Evolutionary conservation across 352 stramenopile genomes (phyloP).

Genomic region (Hyaloperonospora arabidopsidis): DNA sequence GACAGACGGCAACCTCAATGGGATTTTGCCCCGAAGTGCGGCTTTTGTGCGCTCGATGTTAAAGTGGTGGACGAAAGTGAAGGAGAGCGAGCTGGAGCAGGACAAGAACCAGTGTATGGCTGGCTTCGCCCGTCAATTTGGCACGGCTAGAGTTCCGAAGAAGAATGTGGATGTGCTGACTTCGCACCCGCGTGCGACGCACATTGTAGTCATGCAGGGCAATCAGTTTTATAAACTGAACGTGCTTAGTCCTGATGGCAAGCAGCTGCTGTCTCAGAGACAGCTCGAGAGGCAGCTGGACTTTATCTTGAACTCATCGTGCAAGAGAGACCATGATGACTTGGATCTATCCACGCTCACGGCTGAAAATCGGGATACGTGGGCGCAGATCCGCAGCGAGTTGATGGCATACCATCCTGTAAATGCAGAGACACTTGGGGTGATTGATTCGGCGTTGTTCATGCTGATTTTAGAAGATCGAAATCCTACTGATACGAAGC

Average conservation of each 20-base stretch:
- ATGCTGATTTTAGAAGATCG: constrained; percentile 83
- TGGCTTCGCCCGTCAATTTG: constrained; percentile 81
- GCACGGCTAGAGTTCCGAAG: constrained; percentile 76
- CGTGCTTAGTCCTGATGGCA: constrained; percentile 72
- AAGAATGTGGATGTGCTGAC: constrained; percentile 62
- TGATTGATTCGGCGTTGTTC: constrained; percentile 88
- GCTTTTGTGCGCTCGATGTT: constrained; percentile 73
- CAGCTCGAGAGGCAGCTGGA: constrained; percentile 59
- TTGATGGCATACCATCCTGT: constrained; percentile 57
- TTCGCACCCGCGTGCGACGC: constrained; percentile 63
- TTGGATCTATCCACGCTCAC: constrained; percentile 73
- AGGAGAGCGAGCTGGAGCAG: constrained; percentile 80
- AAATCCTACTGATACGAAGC: constrained; percentile 49
- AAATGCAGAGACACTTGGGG: constrained; percentile 60
- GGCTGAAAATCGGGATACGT: constrained; percentile 77
- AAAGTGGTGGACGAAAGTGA: constrained; percentile 88
- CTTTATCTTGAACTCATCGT: constrained; percentile 52
- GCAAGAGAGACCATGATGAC: constrained; percentile 41
- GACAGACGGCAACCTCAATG: constrained; percentile 62
- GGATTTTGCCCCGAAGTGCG: constrained; percentile 59
- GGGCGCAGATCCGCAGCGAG: constrained; percentile 69
- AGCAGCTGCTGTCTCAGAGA: constrained; percentile 68
- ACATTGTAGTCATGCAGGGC: constrained; percentile 86
- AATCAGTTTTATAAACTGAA: constrained; percentile 82
- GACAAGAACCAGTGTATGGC: constrained; percentile 89